These are phyloP conservation scores for Coemansia sp. DNA, from an alignment of 192 early-diverging fungal genomes.

Conservation along the genomic window DNA sequence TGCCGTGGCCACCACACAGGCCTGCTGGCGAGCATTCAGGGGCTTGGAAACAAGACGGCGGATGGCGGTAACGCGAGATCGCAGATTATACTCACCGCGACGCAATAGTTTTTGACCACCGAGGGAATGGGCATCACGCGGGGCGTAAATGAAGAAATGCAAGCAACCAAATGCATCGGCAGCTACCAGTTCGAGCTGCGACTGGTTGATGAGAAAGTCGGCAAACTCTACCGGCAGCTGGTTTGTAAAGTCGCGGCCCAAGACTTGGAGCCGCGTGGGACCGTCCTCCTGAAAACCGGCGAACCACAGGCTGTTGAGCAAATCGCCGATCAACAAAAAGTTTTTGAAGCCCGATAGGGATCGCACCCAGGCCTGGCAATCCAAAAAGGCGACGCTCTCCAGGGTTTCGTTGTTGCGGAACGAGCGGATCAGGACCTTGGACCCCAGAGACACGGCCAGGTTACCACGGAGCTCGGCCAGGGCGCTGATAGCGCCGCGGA, in stretches of 20 bases:
- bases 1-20: constrained; percentile 57
- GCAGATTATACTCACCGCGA: constrained; percentile 87
- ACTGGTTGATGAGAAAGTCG: constrained; percentile 82
- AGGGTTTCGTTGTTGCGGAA: constrained; percentile 83
- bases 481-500: constrained; percentile 86
- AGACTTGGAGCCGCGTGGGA: constrained; percentile 81
- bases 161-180: constrained; percentile 76
- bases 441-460: constrained; percentile 83
- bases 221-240: constrained; percentile 69
- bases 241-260: constrained; percentile 89
- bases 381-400: constrained; percentile 92
- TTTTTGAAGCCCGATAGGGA: constrained; percentile 83
- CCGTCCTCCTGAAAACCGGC: constrained; percentile 92
- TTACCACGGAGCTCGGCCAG: constrained; percentile 86
- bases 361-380: constrained; percentile 90
- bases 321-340: constrained; percentile 86
- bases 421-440: constrained; percentile 84
- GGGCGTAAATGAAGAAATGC: constrained; percentile 83
- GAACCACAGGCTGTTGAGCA: constrained; percentile 87
- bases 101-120: constrained; percentile 88
- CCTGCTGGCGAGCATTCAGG: constrained; percentile 28
- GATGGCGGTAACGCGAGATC: constrained; percentile 73
- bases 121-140: constrained; percentile 87
- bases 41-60: constrained; percentile 56
- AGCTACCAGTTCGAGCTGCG: constrained; percentile 74